phyloP scores from a whole-genome alignment of 2,329 filamentous ascomycete genomes.

The Pochonia chlamydosporia region DNA sequence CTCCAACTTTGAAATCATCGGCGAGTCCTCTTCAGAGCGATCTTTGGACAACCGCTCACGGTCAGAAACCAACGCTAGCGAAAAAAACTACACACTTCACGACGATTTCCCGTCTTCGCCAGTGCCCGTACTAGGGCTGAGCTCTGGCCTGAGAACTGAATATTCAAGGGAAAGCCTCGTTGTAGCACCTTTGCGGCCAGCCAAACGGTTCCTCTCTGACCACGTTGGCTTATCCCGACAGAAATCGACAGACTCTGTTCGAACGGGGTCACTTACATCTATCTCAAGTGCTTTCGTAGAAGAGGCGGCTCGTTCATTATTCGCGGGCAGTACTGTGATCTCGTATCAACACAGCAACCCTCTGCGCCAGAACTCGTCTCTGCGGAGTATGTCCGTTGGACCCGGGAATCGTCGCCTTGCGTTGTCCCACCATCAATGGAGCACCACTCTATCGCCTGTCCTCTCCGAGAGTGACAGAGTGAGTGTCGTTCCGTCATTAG shows the following conservation, averaged over 20 bases:
- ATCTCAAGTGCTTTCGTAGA: constrained; percentile 49
- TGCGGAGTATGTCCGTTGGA: not conserved
- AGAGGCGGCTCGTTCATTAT: constrained; percentile 33
- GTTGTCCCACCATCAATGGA: constrained; percentile 52
- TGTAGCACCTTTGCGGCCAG: constrained; percentile 48
- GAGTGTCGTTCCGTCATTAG: constrained; percentile 43
- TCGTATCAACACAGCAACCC: constrained; percentile 9
- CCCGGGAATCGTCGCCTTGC: not conserved
- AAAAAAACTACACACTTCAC: constrained; percentile 50
- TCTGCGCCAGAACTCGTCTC: constrained; percentile 1
- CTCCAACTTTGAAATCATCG: constrained; percentile 47
- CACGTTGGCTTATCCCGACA: constrained; percentile 42
- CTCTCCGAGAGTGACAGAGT: constrained; percentile 54
- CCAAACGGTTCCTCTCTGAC: constrained; percentile 41
- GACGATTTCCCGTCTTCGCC: constrained; percentile 31
- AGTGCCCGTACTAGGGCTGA: not conserved
- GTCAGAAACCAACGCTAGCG: constrained; percentile 31
- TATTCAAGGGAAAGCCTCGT: constrained; percentile 58
- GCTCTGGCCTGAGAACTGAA: constrained; percentile 20
- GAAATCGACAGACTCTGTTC: constrained; percentile 47
- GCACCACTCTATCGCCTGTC: constrained; percentile 58
- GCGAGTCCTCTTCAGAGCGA: constrained; percentile 39
- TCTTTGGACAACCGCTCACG: constrained; percentile 29
- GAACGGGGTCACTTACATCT: constrained; percentile 48
- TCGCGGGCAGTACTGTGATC: constrained; percentile 21